A percentile compares a stretch with the other conserved stretches of the same genome.
phyloP scores from a whole-genome alignment of 2,329 filamentous ascomycete genomes.

The Colletotrichum lindemuthianum region DNA sequence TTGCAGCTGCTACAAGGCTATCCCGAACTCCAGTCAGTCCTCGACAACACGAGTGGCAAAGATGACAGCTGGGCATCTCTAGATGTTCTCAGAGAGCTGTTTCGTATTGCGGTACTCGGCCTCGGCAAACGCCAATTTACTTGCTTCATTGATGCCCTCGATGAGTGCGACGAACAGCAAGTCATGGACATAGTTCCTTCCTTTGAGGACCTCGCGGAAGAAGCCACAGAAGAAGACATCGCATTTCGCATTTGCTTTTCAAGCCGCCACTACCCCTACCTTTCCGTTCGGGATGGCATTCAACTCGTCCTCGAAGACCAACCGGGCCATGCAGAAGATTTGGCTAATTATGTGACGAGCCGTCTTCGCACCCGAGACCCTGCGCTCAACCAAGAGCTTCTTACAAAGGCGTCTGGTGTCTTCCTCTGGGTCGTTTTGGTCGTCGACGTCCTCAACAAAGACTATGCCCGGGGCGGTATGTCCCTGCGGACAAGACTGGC shows the following conservation, averaged over 20 bases:
- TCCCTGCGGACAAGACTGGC: conserved; percentile 43
- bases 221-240: not conserved
- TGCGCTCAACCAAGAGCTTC: conserved; percentile 38
- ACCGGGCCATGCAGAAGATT: conserved; percentile 48
- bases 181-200: conserved; percentile 9
- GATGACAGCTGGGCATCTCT: not conserved
- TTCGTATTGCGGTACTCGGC: not conserved
- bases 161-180: conserved; percentile 27
- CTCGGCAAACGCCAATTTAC: conserved; percentile 27
- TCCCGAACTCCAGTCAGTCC: not conserved
- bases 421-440: conserved; percentile 57
- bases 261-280: conserved; percentile 37
- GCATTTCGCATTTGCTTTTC: conserved; percentile 38
- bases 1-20: not conserved
- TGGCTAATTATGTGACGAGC: conserved; percentile 44
- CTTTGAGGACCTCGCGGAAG: conserved; percentile 13
- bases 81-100: not conserved
- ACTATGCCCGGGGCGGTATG: conserved; percentile 41
- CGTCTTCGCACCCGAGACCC: conserved; percentile 39
- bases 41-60: not conserved
- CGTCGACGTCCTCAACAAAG: conserved; percentile 51
- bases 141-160: conserved; percentile 27
- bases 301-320: conserved; percentile 47
- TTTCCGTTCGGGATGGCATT: conserved; percentile 44
- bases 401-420: conserved; percentile 50